Base-by-base conservation (phyloP, 306 rosid species). In the Rosa rugosa region DNA sequence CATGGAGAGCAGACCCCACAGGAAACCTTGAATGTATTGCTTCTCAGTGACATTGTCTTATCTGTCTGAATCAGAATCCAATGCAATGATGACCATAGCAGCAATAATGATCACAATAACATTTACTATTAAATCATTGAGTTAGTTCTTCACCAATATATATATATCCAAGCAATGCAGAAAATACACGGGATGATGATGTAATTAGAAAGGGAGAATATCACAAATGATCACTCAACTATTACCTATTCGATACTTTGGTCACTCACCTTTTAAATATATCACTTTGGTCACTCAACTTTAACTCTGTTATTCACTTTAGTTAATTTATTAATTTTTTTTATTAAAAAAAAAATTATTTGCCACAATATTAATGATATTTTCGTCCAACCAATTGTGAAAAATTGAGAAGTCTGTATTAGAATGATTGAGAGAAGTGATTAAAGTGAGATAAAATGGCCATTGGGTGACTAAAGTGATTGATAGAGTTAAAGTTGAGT, bases 1-100 rank as follows among this genome's bases (percentile, higher is more conserved):
- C 98, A 14, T 92, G 98, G 71, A 94, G 96, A 71, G 97, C 96
- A 27, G 98, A 94, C 49, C 90, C 98, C 40, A 94, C 31, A 27
- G 31, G 31, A 82, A 91, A 72, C 99, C 99, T 84, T 83, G 77
- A 31, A 89, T 87, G 87, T 94, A 94, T 83, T 94, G 88, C 0
- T 25, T 76, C 53, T 85, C 80, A 59, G 67, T 89, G 72, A 92
- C 73, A 50, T 76, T 73, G 23, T 62, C 87, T 70, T 89, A 91
- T 83, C 86, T 83, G 81, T 94, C 99, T 76, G 97, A 94, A 80
- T 83, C 75, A 23, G 99, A 92, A 77, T 94, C 99, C 88, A 94
- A 71, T 12, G 93, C 99, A 36, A 94, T 89, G 84, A 94, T 91
- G 77, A 85, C 80, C 85, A 92, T 69, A 44, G 85, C 97, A 82